Percentiles rank a stretch among this genome's conserved stretches.
These are phyloP conservation scores for Trifolium fragiferum DNA, from an alignment of 306 rosid genomes.

Conservation along the genomic window DNA sequence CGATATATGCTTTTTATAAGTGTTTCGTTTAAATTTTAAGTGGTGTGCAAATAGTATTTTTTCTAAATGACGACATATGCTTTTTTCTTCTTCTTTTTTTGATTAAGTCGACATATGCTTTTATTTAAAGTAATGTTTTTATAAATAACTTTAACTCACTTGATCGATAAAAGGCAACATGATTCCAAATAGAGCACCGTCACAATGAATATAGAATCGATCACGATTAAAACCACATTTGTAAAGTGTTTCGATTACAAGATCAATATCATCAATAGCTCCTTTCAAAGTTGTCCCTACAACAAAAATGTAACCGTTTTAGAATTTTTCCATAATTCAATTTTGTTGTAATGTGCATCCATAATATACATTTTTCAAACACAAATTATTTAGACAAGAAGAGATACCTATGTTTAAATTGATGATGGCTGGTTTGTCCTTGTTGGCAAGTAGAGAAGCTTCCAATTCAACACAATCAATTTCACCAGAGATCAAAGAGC, in stretches of 20 bases:
- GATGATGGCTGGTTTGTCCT: conserved; percentile 74
- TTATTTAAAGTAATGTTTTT: no score
- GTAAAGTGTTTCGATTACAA: conserved; percentile 56
- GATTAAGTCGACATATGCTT: no score
- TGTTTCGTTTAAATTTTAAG: no score
- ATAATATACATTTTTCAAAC: neutral
- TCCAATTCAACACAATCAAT: conserved; percentile 61
- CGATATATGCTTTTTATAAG: no score
- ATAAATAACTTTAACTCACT: neutral
- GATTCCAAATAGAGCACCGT: conserved; percentile 32
- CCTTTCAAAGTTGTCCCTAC: conserved; percentile 55
- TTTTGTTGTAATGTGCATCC: neutral
- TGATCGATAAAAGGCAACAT: conserved; percentile 30
- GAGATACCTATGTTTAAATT: conserved; percentile 65
- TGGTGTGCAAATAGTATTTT: no score
- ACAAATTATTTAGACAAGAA: neutral
- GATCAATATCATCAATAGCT: conserved; percentile 47
- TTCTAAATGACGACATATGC: no score
- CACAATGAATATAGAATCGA: conserved; percentile 37
- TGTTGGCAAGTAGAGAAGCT: conserved; percentile 53
- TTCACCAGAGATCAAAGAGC: conserved; percentile 65
- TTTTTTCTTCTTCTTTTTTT: no score
- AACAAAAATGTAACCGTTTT: neutral
- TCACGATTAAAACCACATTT: conserved; percentile 39
- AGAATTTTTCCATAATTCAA: neutral